Evolutionary conservation across 2,329 filamentous ascomycete genomes (phyloP), one percentile per base, ranked within the genome.

Genomic region (Aspergillus fumigatiaffinis): DNA sequence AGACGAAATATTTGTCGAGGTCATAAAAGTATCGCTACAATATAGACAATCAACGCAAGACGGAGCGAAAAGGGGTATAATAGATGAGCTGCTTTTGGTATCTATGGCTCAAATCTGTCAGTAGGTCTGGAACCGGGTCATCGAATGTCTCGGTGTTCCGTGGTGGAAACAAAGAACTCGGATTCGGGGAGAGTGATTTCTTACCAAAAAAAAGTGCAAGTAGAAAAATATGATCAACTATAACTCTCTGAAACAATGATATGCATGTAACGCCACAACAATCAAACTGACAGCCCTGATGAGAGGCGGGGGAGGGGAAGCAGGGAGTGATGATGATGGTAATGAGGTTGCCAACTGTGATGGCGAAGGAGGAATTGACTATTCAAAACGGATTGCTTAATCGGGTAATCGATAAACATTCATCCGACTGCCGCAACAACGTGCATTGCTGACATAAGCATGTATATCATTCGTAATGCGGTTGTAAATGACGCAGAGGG

Each of bases 331-430:
- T 57, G 63, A 68, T 64, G 55, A 17, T 38, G 14, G 5, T 38
- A 17, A 17, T 38, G 32, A 38, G 14, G 32, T 14, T 38, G 14
- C 32, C 66, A 65, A 70, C 61, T 64, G 62, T 67, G 49, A 63
- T 38, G 14, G 66, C 58, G 56, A 64, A 66, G 47, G 47, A 65
- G 63, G 60, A 63, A 63, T 60, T 66, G 61, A 66, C 55, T 56
- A 53, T 57, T 55, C 57, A 49, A 60, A 67, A 65, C 64, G 63
- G 53, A 60, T 66, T 73, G 46, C 73, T 68, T 59, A 47, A 73
- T 66, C 28, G 48, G 68, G 73, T 63, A 75, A 75, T 71, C 67
- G 66, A 72, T 75, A 75, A 76, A 75, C 73, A 74, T 57, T 60
- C 59, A 60, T 55, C 58, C 44, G 63, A 62, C 58, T 60, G 61